Evolutionary conservation across 345 rosid genomes (phyloP), one percentile per base, ranked within the genome.

Genomic region (Syzygium jambos): DNA sequence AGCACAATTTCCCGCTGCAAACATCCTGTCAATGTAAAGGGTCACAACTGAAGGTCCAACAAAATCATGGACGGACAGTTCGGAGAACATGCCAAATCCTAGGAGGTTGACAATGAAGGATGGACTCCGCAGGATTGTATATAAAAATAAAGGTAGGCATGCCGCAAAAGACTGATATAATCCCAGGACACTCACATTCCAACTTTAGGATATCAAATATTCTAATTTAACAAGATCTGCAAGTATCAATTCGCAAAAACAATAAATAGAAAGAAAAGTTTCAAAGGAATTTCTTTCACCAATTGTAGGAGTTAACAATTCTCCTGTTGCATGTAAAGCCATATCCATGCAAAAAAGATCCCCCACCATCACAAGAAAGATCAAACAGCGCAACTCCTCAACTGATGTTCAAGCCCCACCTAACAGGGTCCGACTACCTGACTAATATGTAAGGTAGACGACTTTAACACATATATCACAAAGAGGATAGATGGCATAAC

Each of bases 1-100:
- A 95, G 89, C 84, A 95, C 97, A 90, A 98, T 92, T 85, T 98
- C 98, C 87, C 99, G 93, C 99, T 98, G 98, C 93, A 91, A 84
- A 84, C 61, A 57, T 52, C 41, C 43, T 3, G 86, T 30, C 80
- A 88, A 34, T 59, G 41, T 52, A 51, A 51, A 89, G 51, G 49
- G 46, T 73, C 52, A 56, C 43, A 5, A 86, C 30, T 80, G 61
- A 78, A 12, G 63, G 46, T 38, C 51, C 41, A 54, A 87, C n/a
- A 53, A 27, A 54, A 82, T 80, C 52, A 52, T n/a, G 38, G 22
- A 85, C 17, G 27, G 38, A 23, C 52, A 49, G 52, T 82, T 25
- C 13, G 3, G 12, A 68, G 23, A n/a, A 19, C 80, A 73, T 73
- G 80, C 80, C 49, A 73, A 34, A 73, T 73, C 49, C 25, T 17